phyloP scores from a whole-genome alignment of 2,329 filamentous ascomycete genomes.

The Blastomyces gilchristii region DNA sequence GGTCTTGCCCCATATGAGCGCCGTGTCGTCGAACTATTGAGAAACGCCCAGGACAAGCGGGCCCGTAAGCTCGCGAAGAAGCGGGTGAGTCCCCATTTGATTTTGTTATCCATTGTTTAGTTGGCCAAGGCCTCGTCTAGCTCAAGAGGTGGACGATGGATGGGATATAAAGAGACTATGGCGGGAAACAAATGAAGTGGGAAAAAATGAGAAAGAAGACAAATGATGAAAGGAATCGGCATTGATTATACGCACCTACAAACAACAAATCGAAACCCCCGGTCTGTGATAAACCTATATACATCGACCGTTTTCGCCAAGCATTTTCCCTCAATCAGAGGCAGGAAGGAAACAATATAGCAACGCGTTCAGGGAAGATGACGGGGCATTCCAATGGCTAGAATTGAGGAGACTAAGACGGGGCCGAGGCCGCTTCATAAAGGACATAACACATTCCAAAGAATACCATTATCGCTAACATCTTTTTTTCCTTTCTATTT shows the following conservation, averaged over 20 bases:
- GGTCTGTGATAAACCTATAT: background rate
- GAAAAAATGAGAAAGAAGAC: background rate
- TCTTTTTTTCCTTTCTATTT: background rate
- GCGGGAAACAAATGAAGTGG: background rate
- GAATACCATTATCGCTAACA: background rate
- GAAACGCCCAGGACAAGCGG: conserved; percentile 99
- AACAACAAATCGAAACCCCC: background rate
- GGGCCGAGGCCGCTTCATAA: background rate
- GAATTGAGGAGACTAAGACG: background rate
- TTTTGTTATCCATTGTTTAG: conserved; percentile 19
- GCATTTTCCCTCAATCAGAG: background rate
- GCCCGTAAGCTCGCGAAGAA: conserved; percentile 99
- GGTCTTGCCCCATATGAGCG: conserved; percentile 94
- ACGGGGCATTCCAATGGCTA: background rate
- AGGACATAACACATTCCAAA: background rate
- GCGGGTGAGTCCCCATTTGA: conserved; percentile 55
- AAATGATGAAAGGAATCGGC: background rate
- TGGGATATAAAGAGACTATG: background rate
- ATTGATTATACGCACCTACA: background rate
- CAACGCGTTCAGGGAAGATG: too few relatives aligned
- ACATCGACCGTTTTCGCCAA: background rate
- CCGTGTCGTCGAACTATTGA: conserved; percentile 96
- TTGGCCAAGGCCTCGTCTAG: conserved; percentile 1
- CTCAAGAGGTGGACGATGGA: background rate
- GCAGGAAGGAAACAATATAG: background rate